A percentile compares a stretch with the other conserved stretches of the same genome.
Evolutionary conservation across 2,329 filamentous ascomycete species (phyloP).

Genomic region (Hymenoscyphus fructigenus): DNA sequence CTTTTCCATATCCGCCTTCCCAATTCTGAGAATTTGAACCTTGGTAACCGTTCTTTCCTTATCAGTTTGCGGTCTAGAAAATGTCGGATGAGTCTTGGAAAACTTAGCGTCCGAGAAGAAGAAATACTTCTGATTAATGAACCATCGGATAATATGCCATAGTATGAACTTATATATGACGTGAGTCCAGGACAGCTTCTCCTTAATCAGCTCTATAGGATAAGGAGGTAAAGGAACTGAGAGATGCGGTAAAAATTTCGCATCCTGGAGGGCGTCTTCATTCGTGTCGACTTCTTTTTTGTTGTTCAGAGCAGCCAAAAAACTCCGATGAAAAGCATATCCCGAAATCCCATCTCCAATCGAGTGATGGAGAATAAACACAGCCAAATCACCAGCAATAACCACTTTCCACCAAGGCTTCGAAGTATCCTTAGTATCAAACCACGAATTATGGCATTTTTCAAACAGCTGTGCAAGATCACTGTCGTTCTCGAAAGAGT

Average conservation of each 20-base stretch:
- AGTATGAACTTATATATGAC: conserved; percentile 18
- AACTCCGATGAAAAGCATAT: conserved; percentile 21
- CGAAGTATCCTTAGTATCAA: conserved; percentile 17
- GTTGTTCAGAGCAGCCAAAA: conserved; percentile 17
- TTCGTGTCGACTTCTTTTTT: not conserved
- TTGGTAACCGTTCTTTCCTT: conserved; percentile 13
- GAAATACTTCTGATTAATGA: conserved; percentile 17
- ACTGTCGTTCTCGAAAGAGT: conserved; percentile 5
- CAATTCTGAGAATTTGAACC: conserved; percentile 14
- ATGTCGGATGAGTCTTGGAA: conserved; percentile 14
- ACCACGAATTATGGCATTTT: conserved; percentile 22
- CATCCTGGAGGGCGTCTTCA: not conserved
- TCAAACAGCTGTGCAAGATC: conserved; percentile 9
- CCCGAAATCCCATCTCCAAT: conserved; percentile 21
- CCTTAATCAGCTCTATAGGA: conserved; percentile 15
- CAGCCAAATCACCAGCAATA: conserved; percentile 8
- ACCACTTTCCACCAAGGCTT: conserved; percentile 23
- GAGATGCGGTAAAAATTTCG: not conserved
- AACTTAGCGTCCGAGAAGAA: conserved; percentile 22
- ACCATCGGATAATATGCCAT: conserved; percentile 17
- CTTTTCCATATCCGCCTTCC: conserved; percentile 9
- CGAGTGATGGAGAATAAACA: conserved; percentile 19
- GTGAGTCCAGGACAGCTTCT: conserved; percentile 15
- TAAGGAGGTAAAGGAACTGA: not conserved
- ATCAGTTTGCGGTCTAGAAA: conserved; percentile 12